These are phyloP conservation scores for Pseudogymnoascus sp. DNA, from an alignment of 2,329 filamentous ascomycete species.

Conservation along the genomic window DNA sequence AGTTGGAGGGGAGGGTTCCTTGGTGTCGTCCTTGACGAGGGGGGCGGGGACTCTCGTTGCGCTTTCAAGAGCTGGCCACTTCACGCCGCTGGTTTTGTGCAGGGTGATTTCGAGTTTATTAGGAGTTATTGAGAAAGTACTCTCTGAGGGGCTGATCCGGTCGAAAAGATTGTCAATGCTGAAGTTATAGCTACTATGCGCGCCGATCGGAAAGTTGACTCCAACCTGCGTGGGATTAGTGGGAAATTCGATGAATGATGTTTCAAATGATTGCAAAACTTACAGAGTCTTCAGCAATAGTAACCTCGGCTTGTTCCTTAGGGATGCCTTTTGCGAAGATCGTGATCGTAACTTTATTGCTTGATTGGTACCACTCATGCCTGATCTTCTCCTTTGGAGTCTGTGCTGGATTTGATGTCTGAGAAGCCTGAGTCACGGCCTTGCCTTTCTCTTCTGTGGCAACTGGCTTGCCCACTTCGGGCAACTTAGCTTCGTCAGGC, in stretches of 20 bases:
- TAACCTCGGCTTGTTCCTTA: conserved; percentile 46
- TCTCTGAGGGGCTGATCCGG: conserved; percentile 53
- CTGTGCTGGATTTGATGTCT: conserved; percentile 16
- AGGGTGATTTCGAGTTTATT: conserved; percentile 76
- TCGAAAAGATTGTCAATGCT: conserved; percentile 61
- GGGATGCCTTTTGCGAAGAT: conserved; percentile 59
- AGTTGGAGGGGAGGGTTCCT: conserved; percentile 3
- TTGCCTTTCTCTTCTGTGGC: conserved; percentile 10
- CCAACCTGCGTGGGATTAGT: conserved; percentile 35
- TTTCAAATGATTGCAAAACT: conserved; percentile 17
- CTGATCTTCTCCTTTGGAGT: conserved; percentile 52
- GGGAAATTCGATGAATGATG: background rate
- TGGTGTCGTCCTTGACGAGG: background rate
- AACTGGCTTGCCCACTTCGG: conserved; percentile 30
- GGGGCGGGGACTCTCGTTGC: conserved; percentile 4
- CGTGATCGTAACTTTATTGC: conserved; percentile 52
- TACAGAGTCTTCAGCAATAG: conserved; percentile 27
- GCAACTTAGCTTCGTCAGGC: conserved; percentile 38
- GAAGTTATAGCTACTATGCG: conserved; percentile 47
- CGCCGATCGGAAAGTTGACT: conserved; percentile 51
- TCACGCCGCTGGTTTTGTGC: conserved; percentile 53
- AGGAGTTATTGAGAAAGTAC: conserved; percentile 57
- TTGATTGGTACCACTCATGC: conserved; percentile 62
- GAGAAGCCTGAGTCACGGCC: conserved; percentile 8
- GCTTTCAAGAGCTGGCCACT: conserved; percentile 24